Percentiles rank a stretch among this genome's conserved stretches.
phyloP scores from a whole-genome alignment of 352 stramenopile genomes.

The Globisporangium canariense region DNA sequence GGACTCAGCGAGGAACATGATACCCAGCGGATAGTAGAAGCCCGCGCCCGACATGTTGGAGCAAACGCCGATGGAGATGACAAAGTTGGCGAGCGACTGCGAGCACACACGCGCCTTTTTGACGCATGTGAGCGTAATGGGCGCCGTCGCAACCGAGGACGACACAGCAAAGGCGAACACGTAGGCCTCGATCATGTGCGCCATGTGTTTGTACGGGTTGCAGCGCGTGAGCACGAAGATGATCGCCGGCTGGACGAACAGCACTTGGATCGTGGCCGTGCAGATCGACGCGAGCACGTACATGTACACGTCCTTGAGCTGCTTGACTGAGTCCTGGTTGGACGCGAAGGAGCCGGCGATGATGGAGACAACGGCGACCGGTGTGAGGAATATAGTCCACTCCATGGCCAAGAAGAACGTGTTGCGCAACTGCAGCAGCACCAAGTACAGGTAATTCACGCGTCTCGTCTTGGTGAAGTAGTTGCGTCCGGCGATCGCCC shows the following conservation, averaged over 20 bases:
- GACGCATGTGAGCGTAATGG: conserved; percentile 60
- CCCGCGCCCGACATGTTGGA: conserved; percentile 55
- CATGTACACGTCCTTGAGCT: conserved; percentile 51
- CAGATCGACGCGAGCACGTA: conserved; percentile 44
- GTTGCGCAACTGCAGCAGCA: conserved; percentile 65
- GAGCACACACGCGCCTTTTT: conserved; percentile 61
- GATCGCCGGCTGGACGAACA: conserved; percentile 56
- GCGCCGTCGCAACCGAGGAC: conserved; percentile 64
- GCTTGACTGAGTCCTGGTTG: conserved; percentile 34
- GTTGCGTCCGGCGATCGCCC: conserved; percentile 46
- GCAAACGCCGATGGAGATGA: conserved; percentile 64
- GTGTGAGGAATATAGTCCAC: conserved; percentile 68
- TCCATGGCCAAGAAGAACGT: conserved; percentile 69
- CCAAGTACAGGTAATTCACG: conserved; percentile 68
- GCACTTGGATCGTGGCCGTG: conserved; percentile 35
- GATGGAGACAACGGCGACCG: conserved; percentile 60
- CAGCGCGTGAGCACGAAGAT: conserved; percentile 60
- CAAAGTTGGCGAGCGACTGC: conserved; percentile 70
- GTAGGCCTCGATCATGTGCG: conserved; percentile 59
- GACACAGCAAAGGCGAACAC: conserved; percentile 61
- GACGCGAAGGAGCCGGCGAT: conserved; percentile 55
- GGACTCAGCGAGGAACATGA: conserved; percentile 61
- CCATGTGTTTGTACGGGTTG: conserved; percentile 73
- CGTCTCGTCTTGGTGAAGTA: conserved; percentile 57
- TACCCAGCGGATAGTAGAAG: conserved; percentile 61